Percentiles rank a stretch among this genome's conserved stretches.
Evolutionary conservation across 305 asterid species (phyloP).

Genomic region (Solanum hybrid): DNA sequence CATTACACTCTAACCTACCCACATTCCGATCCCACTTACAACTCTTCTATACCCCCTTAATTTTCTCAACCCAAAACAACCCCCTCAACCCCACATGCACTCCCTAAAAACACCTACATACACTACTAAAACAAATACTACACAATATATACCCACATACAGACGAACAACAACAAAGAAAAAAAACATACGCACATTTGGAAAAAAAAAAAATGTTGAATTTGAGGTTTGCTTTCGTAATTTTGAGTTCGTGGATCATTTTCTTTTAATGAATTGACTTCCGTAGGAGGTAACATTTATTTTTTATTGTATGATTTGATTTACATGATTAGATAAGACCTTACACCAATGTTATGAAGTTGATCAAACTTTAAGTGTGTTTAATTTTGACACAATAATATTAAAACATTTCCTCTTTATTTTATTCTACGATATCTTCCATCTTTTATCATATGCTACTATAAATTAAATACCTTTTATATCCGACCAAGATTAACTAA

Average conservation of each 20-base stretch:
- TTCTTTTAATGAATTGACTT: neutral
- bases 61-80: too few relatives aligned
- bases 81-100: neutral
- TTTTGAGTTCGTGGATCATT: neutral
- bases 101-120: neutral
- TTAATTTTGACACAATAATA: neutral
- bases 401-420: neutral
- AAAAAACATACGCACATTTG: neutral
- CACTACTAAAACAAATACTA: too few relatives aligned
- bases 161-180: neutral
- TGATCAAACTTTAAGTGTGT: neutral
- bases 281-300: neutral
- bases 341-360: neutral
- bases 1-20: neutral
- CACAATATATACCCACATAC: neutral
- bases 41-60: too few relatives aligned
- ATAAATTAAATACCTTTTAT: neutral
- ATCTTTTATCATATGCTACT: neutral
- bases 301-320: neutral
- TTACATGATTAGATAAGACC: neutral
- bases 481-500: neutral
- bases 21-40: neutral
- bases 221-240: neutral
- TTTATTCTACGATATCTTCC: neutral
- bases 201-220: neutral